Evolutionary conservation across 495 filamentous ascomycete species (phyloP).

Genomic region (Penicillium crystallinum): DNA sequence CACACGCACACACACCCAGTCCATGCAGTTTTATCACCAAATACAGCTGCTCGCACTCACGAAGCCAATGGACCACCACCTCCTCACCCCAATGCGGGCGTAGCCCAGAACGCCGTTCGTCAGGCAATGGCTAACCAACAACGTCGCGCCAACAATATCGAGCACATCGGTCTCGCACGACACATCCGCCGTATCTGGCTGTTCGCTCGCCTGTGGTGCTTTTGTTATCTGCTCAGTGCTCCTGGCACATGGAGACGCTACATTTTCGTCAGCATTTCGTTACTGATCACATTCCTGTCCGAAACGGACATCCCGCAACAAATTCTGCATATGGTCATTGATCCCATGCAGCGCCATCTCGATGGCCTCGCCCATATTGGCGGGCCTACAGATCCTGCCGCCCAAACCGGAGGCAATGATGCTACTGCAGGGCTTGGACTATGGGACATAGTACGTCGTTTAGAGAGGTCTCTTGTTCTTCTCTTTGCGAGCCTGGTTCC

Average conservation of each 20-base stretch:
- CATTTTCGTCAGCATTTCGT: conserved; percentile 55
- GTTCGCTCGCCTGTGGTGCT: conserved; percentile 66
- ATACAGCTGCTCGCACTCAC: conserved; percentile 21
- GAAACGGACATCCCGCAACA: conserved; percentile 61
- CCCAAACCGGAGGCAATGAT: conserved; percentile 10
- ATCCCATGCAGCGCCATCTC: conserved; percentile 63
- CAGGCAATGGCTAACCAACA: conserved; percentile 39
- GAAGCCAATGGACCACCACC: conserved; percentile 30
- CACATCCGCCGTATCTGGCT: conserved; percentile 66
- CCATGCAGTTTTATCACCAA: neutral
- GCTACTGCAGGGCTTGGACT: conserved; percentile 1
- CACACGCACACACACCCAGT: neutral
- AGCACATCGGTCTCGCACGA: conserved; percentile 44
- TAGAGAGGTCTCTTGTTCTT: conserved; percentile 71
- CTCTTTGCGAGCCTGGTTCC: conserved; percentile 83
- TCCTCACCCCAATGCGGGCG: conserved; percentile 15
- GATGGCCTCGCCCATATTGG: conserved; percentile 63
- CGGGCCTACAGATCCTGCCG: conserved; percentile 24
- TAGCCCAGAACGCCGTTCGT: conserved; percentile 33
- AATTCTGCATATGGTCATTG: conserved; percentile 50
- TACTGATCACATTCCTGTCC: conserved; percentile 55
- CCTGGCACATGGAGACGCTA: conserved; percentile 68
- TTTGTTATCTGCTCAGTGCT: conserved; percentile 75
- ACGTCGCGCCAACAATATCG: conserved; percentile 31
- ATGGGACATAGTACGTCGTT: conserved; percentile 50